A percentile compares a stretch with the other conserved stretches of the same genome.
These are phyloP conservation scores for Globisporangium cylindrosporum DNA, from an alignment of 352 stramenopile species.

Conservation along the genomic window DNA sequence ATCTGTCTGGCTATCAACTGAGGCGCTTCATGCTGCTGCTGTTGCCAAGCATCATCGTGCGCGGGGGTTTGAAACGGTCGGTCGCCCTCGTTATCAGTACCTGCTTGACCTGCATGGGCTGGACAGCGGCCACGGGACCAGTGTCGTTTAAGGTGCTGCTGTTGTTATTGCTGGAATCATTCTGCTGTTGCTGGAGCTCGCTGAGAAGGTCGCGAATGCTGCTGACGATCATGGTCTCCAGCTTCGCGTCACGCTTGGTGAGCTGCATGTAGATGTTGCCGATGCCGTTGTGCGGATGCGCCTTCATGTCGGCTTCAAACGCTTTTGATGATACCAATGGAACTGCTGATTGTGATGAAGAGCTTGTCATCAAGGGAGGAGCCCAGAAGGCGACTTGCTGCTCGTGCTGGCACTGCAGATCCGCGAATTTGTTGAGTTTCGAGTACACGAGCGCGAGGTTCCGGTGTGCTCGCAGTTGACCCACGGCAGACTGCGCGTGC, in stretches of 20 bases:
- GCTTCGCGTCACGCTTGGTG: conserved; percentile 28
- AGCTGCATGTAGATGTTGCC: conserved; percentile 74
- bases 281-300: conserved; percentile 36
- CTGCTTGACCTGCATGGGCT: conserved; percentile 14
- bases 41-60: background rate
- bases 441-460: conserved; percentile 71
- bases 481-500: conserved; percentile 51
- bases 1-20: background rate
- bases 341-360: background rate
- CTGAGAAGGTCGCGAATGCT: conserved; percentile 34
- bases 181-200: conserved; percentile 20
- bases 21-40: conserved; percentile 17
- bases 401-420: conserved; percentile 42
- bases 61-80: background rate
- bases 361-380: conserved; percentile 12
- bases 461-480: conserved; percentile 52
- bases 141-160: background rate
- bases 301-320: conserved; percentile 51
- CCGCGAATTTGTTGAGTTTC: conserved; percentile 38
- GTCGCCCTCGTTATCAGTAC: conserved; percentile 9
- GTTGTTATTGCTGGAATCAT: conserved; percentile 1
- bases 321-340: background rate
- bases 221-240: conserved; percentile 34
- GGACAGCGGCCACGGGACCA: background rate
- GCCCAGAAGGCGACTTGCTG: conserved; percentile 24